These are phyloP conservation scores for Boletus rex-veris DNA, from an alignment of 768 basidiomycete genomes.

Conservation along the genomic window DNA sequence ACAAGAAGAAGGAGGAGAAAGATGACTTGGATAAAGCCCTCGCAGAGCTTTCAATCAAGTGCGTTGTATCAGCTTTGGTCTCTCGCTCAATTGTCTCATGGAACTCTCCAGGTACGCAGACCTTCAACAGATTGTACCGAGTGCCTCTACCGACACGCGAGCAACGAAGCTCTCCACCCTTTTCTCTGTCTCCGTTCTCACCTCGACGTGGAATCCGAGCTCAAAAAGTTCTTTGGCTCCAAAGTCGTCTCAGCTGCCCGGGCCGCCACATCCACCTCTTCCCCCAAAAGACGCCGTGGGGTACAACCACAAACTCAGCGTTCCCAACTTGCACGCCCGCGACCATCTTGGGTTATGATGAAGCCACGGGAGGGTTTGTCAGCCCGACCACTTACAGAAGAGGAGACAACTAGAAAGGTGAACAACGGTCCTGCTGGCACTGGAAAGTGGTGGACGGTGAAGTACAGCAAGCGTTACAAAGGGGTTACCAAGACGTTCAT, in stretches of 20 bases:
- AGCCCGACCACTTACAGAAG: slow-evolving; percentile 51
- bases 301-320: slow-evolving; percentile 39
- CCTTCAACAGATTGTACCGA: slow-evolving; percentile 36
- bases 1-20: slow-evolving; percentile 53
- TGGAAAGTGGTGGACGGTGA: slow-evolving; percentile 88
- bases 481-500: slow-evolving; percentile 79
- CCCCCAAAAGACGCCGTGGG: slow-evolving; percentile 39
- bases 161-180: slow-evolving; percentile 47
- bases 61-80: slow-evolving; percentile 13
- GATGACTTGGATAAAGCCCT: slow-evolving; percentile 86
- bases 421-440: slow-evolving; percentile 40
- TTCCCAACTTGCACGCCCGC: slow-evolving; percentile 75
- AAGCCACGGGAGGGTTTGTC: slow-evolving; percentile 71
- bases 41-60: slow-evolving; percentile 82
- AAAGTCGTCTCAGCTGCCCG: slow-evolving; percentile 75
- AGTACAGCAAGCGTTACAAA: slow-evolving; percentile 82
- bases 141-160: slow-evolving; percentile 26
- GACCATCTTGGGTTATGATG: slow-evolving; percentile 70
- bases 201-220: slow-evolving; percentile 86
- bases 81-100: neutral
- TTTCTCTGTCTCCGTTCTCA: slow-evolving; percentile 76
- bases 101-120: slow-evolving; percentile 47
- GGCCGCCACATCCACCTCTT: slow-evolving; percentile 32
- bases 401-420: slow-evolving; percentile 48
- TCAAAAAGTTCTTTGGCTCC: slow-evolving; percentile 91